These are phyloP conservation scores for Biscogniauxia mediterranea DNA, from an alignment of 2,329 filamentous ascomycete species.

Conservation along the genomic window DNA sequence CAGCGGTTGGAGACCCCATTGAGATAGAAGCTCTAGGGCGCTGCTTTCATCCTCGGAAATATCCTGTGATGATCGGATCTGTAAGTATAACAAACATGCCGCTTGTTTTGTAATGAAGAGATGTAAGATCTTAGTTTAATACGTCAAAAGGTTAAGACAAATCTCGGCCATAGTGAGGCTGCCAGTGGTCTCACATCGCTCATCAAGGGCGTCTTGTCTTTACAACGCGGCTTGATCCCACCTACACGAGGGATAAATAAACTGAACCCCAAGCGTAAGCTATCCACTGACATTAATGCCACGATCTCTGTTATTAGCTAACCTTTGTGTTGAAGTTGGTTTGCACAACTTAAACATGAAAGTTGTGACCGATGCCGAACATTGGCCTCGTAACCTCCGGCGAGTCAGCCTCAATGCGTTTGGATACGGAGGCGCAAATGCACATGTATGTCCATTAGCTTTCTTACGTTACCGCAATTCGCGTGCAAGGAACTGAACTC, in stretches of 20 bases:
- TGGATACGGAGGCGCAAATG: not conserved
- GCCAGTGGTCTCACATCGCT: conserved; percentile 15
- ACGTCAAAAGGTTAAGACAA: conserved; percentile 7
- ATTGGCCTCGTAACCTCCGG: not conserved
- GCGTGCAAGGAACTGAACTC: too few species aligned
- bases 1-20: conserved; percentile 20
- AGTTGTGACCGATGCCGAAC: conserved; percentile 3
- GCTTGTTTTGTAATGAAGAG: too few species aligned
- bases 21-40: conserved; percentile 21
- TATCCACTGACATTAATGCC: too few species aligned
- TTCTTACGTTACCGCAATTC: too few species aligned
- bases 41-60: not conserved
- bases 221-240: conserved; percentile 11
- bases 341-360: conserved; percentile 3
- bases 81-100: too few species aligned
- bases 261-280: conserved; percentile 16
- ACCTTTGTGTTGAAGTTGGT: not conserved
- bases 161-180: conserved; percentile 13
- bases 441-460: too few species aligned
- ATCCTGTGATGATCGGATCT: not conserved
- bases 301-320: not conserved
- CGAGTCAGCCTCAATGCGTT: not conserved
- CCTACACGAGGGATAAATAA: conserved; percentile 9
- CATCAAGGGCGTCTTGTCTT: conserved; percentile 9
- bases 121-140: not conserved